phyloP scores from a whole-genome alignment of 2,329 filamentous ascomycete species.

The Pseudovirgaria hyperparasitica region DNA sequence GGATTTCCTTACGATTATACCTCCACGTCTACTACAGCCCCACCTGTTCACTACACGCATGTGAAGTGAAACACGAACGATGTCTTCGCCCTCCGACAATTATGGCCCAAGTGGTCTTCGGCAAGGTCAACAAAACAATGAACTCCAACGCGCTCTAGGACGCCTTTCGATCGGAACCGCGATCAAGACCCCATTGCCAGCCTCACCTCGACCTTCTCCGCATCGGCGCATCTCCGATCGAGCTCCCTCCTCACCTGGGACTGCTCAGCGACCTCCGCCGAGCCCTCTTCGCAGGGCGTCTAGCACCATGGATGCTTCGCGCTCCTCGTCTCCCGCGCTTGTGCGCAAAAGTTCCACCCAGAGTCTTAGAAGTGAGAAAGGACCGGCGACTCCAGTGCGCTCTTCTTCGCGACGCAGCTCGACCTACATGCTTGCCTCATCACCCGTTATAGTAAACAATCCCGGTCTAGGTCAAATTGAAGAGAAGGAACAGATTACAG shows the following conservation, averaged over 20 bases:
- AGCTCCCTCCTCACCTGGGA: slow-evolving; percentile 15
- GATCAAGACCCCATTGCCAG: slow-evolving; percentile 16
- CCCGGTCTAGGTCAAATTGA: slow-evolving; percentile 24
- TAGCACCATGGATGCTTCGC: slow-evolving; percentile 27
- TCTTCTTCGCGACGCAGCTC: slow-evolving; percentile 30
- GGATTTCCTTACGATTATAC: no score
- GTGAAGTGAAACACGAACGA: no score
- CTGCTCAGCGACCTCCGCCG: slow-evolving; percentile 8
- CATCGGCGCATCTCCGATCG: slow-evolving; percentile 12
- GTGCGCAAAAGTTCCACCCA: slow-evolving; percentile 29
- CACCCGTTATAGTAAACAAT: slow-evolving; percentile 26
- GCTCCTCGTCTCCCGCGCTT: slow-evolving; percentile 29
- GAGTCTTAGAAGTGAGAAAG: slow-evolving; percentile 28
- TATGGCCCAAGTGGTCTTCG: no score
- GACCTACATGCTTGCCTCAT: slow-evolving; percentile 27
- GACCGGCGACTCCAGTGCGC: slow-evolving; percentile 21
- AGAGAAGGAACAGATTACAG: slow-evolving; percentile 27
- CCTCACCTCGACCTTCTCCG: slow-evolving; percentile 17
- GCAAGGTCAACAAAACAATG: no score
- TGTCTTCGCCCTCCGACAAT: no score
- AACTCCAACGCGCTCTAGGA: no score
- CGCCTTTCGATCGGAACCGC: slow-evolving; percentile 24
- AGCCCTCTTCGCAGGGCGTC: slow-evolving; percentile 29
- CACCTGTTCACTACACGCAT: no score
- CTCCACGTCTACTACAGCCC: no score